Percentiles rank a stretch among this genome's conserved stretches.
These are phyloP conservation scores for Bathelium albidoporum DNA, from an alignment of 495 filamentous ascomycete genomes.

Conservation along the genomic window DNA sequence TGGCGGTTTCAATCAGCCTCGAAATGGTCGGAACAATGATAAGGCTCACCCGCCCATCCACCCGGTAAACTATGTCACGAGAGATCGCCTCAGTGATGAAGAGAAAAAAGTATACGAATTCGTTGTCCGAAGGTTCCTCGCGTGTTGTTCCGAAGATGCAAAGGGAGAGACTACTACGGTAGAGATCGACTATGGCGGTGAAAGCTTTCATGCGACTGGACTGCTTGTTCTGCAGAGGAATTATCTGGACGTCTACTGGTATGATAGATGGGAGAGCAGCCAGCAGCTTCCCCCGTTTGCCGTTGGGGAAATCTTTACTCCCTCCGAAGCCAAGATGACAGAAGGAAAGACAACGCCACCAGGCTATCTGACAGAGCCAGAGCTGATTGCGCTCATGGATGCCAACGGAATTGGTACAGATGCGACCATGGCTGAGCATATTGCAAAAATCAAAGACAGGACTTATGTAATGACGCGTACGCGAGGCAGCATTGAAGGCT, in stretches of 20 bases:
- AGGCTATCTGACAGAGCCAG: slow-evolving; percentile 83
- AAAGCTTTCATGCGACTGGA: slow-evolving; percentile 68
- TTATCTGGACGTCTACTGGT: slow-evolving; percentile 90
- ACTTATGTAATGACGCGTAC: slow-evolving; percentile 64
- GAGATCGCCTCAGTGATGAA: slow-evolving; percentile 46
- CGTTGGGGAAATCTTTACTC: slow-evolving; percentile 70
- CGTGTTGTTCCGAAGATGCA: slow-evolving; percentile 92
- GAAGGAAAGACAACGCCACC: slow-evolving; percentile 82
- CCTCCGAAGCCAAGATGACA: slow-evolving; percentile 76
- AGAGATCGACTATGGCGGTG: slow-evolving; percentile 75
- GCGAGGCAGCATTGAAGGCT: too few species aligned
- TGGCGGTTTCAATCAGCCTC: slow-evolving; percentile 70
- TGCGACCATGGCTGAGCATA: slow-evolving; percentile 98
- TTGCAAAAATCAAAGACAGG: slow-evolving; percentile 83
- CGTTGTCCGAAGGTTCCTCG: slow-evolving; percentile 84
- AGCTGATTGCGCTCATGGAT: slow-evolving; percentile 97
- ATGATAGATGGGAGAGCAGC: slow-evolving; percentile 90
- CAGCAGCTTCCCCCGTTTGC: slow-evolving; percentile 69
- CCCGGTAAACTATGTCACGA: slow-evolving; percentile 68
- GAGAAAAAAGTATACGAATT: slow-evolving; percentile 86
- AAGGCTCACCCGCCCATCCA: slow-evolving; percentile 97
- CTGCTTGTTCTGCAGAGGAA: slow-evolving; percentile 81
- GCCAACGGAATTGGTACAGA: slow-evolving; percentile 97
- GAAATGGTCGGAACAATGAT: slow-evolving; percentile 79
- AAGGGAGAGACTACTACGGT: slow-evolving; percentile 73